phyloP scores from a whole-genome alignment of 2,329 filamentous ascomycete genomes.

The Penicillium hordei region DNA sequence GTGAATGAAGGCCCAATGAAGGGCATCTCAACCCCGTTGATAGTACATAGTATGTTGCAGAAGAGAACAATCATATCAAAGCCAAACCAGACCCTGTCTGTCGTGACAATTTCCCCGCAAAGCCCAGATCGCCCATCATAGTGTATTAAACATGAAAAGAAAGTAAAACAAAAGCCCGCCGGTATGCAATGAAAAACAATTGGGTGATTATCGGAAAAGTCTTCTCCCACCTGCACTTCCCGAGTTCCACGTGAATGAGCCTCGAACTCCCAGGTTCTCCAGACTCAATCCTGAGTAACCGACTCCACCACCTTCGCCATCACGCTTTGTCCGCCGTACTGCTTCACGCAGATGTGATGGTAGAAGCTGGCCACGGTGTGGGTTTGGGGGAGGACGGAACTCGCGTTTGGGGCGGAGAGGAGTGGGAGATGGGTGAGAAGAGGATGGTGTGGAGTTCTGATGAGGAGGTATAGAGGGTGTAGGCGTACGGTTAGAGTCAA shows the following conservation, averaged over 20 bases:
- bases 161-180: not conserved
- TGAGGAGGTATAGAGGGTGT: slow-evolving; percentile 14
- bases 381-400: slow-evolving; percentile 44
- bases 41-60: not conserved
- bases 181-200: not conserved
- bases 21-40: not conserved
- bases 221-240: slow-evolving; percentile 43
- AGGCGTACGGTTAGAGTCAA: slow-evolving; percentile 18
- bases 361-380: slow-evolving; percentile 49
- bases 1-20: not conserved
- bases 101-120: not conserved
- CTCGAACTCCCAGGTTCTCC: slow-evolving; percentile 45
- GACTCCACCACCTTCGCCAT: slow-evolving; percentile 50
- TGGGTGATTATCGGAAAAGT: slow-evolving; percentile 43
- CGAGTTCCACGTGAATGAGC: slow-evolving; percentile 45
- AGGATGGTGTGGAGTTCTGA: slow-evolving; percentile 10
- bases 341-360: slow-evolving; percentile 53
- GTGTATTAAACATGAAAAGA: slow-evolving; percentile 5
- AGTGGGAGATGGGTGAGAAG: slow-evolving; percentile 10
- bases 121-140: not conserved
- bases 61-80: not conserved
- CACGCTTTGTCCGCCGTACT: slow-evolving; percentile 49
- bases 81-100: not conserved
- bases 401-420: slow-evolving; percentile 28
- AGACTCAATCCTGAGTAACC: slow-evolving; percentile 50